Base-by-base conservation (phyloP, 768 basidiomycete genomes). In the Chalciporus pseudorubinellus region DNA sequence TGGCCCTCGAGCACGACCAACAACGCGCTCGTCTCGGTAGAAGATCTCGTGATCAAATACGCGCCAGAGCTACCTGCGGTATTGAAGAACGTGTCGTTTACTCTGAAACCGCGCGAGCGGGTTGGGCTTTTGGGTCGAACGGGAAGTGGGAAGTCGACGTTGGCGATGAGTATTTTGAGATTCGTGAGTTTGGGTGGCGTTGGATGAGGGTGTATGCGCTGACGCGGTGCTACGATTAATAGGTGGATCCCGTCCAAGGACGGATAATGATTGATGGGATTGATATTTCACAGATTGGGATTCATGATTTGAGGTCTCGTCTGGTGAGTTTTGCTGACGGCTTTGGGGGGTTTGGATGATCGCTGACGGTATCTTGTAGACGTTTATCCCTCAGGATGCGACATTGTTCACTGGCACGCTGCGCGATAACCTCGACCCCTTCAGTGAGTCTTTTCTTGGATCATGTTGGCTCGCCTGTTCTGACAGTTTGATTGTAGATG, bases 261-360 rank as follows among this genome's bases (percentile, higher is more conserved):
- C 77, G 77, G 20, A 92, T 97, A 45, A 26, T 89, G 41, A 84
- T 95, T 18, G 93, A 94, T 55, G 93, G 92, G 5, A 85, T 95
- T 51, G 92, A 95, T 61, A 91, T 93, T 46, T 85, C 85, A 1
- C 84, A 73, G 4, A 93, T 97, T 50, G 92, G 92, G 12, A 70
- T 94, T 16, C 82, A 92, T 61, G 92, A 93, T 64, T 63, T 95
- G 55, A 77, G 89, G n/a, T 85, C 87, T 1, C 79, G 84, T 55
- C 58, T 89, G 67, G 85, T 87, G 62, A 64, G 83, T 46, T 10
- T 13, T 44, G 46, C 49, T 41, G 33, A 13, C 16, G 48, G 28
- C 41, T 5, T 43, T 31, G 26, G 18, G 31, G 48, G 55, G 39
- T 44, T 53, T 8, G 54, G 50, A 18, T 20, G 38, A 20, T 21